phyloP scores from a whole-genome alignment of 2,329 filamentous ascomycete genomes.

The Claviceps paspali region DNA sequence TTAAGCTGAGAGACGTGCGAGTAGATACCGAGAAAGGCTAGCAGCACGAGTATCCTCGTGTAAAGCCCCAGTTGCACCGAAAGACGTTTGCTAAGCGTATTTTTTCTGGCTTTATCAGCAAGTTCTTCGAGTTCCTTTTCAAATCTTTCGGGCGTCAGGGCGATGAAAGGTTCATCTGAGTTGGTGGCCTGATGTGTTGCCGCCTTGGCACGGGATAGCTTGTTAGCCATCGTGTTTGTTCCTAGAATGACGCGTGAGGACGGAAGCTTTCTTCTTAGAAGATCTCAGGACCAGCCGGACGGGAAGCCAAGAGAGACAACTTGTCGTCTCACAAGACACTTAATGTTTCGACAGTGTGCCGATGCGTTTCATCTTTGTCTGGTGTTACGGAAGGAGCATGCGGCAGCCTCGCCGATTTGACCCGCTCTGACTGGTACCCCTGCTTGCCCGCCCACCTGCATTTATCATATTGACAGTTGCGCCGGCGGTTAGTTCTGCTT shows the following conservation, averaged over 20 bases:
- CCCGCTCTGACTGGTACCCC: no score
- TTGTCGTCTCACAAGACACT: not conserved
- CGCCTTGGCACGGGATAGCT: not conserved
- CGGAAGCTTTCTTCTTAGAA: not conserved
- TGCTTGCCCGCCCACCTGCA: no score
- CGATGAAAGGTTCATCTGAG: constrained; percentile 8
- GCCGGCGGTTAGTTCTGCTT: no score
- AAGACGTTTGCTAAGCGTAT: constrained; percentile 18
- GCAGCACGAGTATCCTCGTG: constrained; percentile 14
- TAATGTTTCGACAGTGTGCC: not conserved
- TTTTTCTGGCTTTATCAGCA: constrained; percentile 25
- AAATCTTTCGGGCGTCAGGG: constrained; percentile 35
- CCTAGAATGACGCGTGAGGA: not conserved
- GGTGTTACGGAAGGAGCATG: not conserved
- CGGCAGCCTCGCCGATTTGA: not conserved
- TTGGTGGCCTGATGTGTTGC: constrained; percentile 1
- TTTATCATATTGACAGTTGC: no score
- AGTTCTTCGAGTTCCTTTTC: constrained; percentile 38
- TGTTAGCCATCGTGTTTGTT: not conserved
- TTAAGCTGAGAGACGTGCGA: constrained; percentile 60
- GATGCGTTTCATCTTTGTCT: not conserved
- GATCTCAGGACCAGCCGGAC: not conserved
- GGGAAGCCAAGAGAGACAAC: not conserved
- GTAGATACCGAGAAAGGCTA: constrained; percentile 35
- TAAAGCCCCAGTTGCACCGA: constrained; percentile 26